Evolutionary conservation across 495 filamentous ascomycete genomes (phyloP).

Genomic region (Penicillium pancosmium): DNA sequence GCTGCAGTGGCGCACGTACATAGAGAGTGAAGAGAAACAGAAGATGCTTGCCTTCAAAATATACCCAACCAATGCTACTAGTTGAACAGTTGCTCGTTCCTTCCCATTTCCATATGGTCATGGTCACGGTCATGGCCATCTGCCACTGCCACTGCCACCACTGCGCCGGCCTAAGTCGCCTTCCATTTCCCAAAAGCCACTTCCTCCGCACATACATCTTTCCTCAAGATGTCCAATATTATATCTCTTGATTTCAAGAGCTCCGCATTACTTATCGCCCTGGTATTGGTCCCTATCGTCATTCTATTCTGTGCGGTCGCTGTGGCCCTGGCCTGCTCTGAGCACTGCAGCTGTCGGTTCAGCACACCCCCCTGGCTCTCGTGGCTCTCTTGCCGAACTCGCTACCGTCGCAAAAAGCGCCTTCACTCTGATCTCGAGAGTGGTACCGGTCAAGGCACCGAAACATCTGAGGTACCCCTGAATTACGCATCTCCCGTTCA

Average conservation of each 20-base stretch:
- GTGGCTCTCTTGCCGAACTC: constrained; percentile 10
- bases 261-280: constrained; percentile 46
- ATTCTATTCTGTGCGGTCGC: constrained; percentile 48
- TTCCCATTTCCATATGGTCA: constrained; percentile 3
- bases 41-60: constrained; percentile 22
- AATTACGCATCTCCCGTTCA: constrained; percentile 21
- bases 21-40: constrained; percentile 20
- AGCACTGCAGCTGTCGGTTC: constrained; percentile 36
- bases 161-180: neutral
- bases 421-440: constrained; percentile 25
- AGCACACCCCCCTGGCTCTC: constrained; percentile 16
- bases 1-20: constrained; percentile 50
- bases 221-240: constrained; percentile 33
- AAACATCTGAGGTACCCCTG: constrained; percentile 21
- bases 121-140: neutral
- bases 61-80: constrained; percentile 25
- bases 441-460: constrained; percentile 20
- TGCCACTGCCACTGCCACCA: neutral
- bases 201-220: constrained; percentile 8
- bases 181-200: constrained; percentile 3
- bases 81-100: constrained; percentile 5
- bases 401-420: constrained; percentile 20
- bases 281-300: constrained; percentile 59
- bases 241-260: constrained; percentile 38
- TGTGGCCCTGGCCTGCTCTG: constrained; percentile 49